Percentiles rank a stretch among this genome's conserved stretches.
Conservation (phyloP, 805 yeast species). For the Saturnispora hagleri region DNA sequence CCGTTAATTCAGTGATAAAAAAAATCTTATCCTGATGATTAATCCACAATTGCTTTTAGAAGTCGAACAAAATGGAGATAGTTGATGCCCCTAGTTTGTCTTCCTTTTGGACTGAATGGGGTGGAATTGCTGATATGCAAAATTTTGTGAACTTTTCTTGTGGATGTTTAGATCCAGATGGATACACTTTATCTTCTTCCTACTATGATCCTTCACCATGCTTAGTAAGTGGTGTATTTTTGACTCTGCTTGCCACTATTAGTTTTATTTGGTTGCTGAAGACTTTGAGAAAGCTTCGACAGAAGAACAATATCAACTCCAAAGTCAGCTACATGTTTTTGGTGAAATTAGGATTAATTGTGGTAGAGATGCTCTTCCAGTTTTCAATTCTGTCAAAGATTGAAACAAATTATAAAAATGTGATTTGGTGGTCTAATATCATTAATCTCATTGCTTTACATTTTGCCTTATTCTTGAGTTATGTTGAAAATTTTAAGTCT, state of each 20-base stretch:
- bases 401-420: constrained; percentile 8
- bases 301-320: constrained; percentile 23
- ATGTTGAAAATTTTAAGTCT: constrained; percentile 61
- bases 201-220: constrained; percentile 45
- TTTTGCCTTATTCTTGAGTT: constrained; percentile 51
- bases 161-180: constrained; percentile 34
- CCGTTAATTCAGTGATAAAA: background rate
- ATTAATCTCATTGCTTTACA: constrained; percentile 34
- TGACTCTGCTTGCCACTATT: constrained; percentile 28
- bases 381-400: constrained; percentile 13
- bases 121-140: background rate
- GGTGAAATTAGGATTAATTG: constrained; percentile 33
- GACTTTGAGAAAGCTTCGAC: constrained; percentile 29
- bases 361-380: constrained; percentile 33
- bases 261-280: constrained; percentile 31
- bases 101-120: constrained; percentile 4
- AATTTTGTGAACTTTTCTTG: constrained; percentile 8
- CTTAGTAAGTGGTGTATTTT: constrained; percentile 36
- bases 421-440: constrained; percentile 22
- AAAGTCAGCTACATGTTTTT: constrained; percentile 32
- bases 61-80: background rate
- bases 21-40: background rate
- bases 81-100: background rate
- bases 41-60: background rate
- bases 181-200: constrained; percentile 33